phyloP scores from a whole-genome alignment of 1,139 yeast genomes.

The Geotrichum klebahnii region DNA sequence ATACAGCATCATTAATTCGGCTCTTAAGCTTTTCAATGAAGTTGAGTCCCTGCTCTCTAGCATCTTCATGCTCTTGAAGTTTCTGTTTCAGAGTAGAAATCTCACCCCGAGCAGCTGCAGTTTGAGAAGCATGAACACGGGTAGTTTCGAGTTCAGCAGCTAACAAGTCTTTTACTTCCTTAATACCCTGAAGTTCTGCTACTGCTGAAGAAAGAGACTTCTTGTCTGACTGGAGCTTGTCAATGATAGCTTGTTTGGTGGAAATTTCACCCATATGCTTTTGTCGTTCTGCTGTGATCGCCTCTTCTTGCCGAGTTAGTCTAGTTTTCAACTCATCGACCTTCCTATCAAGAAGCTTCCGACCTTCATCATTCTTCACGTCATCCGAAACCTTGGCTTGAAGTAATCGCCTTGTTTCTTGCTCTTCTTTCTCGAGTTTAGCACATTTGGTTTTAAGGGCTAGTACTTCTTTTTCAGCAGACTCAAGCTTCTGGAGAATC shows the following conservation, averaged over 20 bases:
- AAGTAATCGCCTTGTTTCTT: constrained; percentile 30
- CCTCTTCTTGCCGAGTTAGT: constrained; percentile 33
- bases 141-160: constrained; percentile 29
- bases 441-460: constrained; percentile 31
- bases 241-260: constrained; percentile 31
- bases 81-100: constrained; percentile 42
- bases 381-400: constrained; percentile 33
- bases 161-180: constrained; percentile 27
- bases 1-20: constrained; percentile 20
- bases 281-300: constrained; percentile 26
- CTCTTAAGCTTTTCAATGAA: constrained; percentile 20
- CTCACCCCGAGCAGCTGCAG: constrained; percentile 27
- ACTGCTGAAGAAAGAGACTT: constrained; percentile 24
- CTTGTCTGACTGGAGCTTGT: constrained; percentile 27
- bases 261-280: constrained; percentile 29
- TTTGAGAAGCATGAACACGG: constrained; percentile 26
- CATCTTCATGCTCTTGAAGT: constrained; percentile 36
- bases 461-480: constrained; percentile 30
- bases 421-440: constrained; percentile 33
- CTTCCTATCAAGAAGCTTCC: constrained; percentile 28
- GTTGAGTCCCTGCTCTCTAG: constrained; percentile 11
- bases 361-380: constrained; percentile 29
- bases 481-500: constrained; percentile 23
- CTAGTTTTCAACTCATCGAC: constrained; percentile 28
- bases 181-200: constrained; percentile 23